phyloP scores from a whole-genome alignment of 2,329 filamentous ascomycete species.

The Paraphaeosphaeria minitans region DNA sequence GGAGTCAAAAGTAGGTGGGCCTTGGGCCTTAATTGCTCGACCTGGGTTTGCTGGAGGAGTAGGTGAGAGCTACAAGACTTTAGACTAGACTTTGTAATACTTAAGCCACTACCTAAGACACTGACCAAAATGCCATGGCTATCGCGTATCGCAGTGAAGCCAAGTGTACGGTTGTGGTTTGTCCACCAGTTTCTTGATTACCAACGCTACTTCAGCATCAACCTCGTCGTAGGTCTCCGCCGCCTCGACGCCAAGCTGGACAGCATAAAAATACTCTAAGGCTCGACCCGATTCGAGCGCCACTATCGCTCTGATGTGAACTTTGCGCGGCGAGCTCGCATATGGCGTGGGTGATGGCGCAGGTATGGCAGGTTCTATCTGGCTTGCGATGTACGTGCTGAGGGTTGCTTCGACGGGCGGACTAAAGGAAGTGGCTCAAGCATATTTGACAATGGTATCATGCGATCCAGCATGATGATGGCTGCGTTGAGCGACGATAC shows the following conservation, averaged over 20 bases:
- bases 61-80: constrained; percentile 12
- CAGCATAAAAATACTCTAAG: constrained; percentile 13
- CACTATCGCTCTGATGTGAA: constrained; percentile 16
- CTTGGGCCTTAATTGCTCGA: constrained; percentile 1
- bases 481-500: constrained; percentile 16
- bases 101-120: too few relatives aligned
- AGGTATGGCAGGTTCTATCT: constrained; percentile 6
- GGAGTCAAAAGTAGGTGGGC: background rate
- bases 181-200: constrained; percentile 17
- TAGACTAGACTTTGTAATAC: too few relatives aligned
- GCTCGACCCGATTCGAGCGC: constrained; percentile 16
- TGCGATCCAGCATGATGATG: constrained; percentile 21
- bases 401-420: constrained; percentile 10
- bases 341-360: constrained; percentile 8
- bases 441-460: constrained; percentile 12
- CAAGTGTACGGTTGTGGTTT: constrained; percentile 18
- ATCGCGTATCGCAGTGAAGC: constrained; percentile 23
- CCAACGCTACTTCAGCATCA: constrained; percentile 7
- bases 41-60: constrained; percentile 15
- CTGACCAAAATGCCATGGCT: constrained; percentile 20
- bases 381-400: constrained; percentile 1
- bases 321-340: constrained; percentile 18
- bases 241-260: constrained; percentile 1
- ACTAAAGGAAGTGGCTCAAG: constrained; percentile 2
- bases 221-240: constrained; percentile 14